phyloP scores from a whole-genome alignment of 2,329 filamentous ascomycete species.

The Aspergillus bombycis region DNA sequence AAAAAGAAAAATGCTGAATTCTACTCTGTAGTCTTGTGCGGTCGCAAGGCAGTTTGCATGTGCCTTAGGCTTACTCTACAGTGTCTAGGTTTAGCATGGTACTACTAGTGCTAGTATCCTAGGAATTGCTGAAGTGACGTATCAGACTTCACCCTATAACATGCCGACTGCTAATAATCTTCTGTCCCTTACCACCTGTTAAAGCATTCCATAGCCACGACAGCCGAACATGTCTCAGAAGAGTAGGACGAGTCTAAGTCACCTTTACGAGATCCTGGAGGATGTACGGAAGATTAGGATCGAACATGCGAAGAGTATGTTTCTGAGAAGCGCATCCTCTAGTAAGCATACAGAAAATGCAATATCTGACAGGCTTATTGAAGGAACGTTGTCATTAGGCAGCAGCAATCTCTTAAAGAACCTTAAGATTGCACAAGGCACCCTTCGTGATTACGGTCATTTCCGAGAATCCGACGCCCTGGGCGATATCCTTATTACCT shows the following conservation, averaged over 20 bases:
- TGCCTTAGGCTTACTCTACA: too few relatives aligned
- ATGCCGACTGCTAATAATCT: not conserved
- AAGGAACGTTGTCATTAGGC: not conserved
- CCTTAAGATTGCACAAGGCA: not conserved
- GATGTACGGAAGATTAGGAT: not conserved
- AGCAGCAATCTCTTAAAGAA: not conserved
- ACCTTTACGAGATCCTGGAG: not conserved
- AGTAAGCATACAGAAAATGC: not conserved
- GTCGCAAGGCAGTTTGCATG: not conserved
- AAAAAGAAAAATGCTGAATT: too few relatives aligned
- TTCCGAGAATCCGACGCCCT: conserved; percentile 17
- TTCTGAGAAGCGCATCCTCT: not conserved
- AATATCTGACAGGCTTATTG: not conserved
- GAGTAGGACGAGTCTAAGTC: not conserved
- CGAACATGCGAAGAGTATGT: not conserved
- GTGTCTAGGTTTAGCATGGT: too few relatives aligned
- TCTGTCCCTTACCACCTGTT: not conserved
- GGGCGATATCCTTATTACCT: conserved; percentile 24
- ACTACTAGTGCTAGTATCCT: too few relatives aligned
- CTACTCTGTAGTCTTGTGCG: not conserved
- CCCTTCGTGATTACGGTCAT: not conserved
- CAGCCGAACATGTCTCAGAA: not conserved
- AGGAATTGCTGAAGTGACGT: not conserved
- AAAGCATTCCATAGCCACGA: not conserved
- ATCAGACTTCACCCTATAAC: not conserved